Evolutionary conservation across 2,329 filamentous ascomycete genomes (phyloP), one percentile per base, ranked within the genome.

Genomic region (Penicillium sp.): DNA sequence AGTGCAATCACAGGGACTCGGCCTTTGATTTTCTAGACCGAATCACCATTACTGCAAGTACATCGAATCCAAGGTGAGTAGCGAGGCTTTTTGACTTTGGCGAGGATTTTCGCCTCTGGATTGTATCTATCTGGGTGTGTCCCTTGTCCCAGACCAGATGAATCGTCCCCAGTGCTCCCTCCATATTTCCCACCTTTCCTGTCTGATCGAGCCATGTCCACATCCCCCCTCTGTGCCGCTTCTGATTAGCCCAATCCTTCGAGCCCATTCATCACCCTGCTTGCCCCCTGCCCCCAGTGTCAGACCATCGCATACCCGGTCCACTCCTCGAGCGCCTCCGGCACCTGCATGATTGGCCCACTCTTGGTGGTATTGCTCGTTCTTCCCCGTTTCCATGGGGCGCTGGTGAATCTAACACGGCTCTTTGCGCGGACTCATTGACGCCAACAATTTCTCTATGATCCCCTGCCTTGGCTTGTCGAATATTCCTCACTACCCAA

Each of bases 301-400:
- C 55, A 58, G 53, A 48, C 54, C 55, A 58, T 57, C 49, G 45
- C 56, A 44, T 47, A 35, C 47, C 44, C 42, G 50, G 37, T 52
- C 54, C 53, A 58, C 54, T 9, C 43, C 32, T 45, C 32, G 22
- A 49, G 39, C 44, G 42, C 52, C 39, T 29, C 49, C 50, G 44
- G 49, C 50, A 47, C 47, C 42, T 47, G 52, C 56, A 52, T 55
- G 45, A 57, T 60, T 58, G 55, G 56, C 43, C 47, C 48, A 47
- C 47, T 22, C 42, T 35, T 39, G 37, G 40, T 42, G 44, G 42
- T 39, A 46, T 45, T 51, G 43, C 39, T 50, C 36, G 41, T 55
- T 23, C 42, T 43, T 35, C 37, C 42, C 48, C 47, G 42, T 42
- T 44, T 39, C 34, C 37, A 36, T 30, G 28, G 30, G 28, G 39